Percentiles rank a stretch among this genome's conserved stretches.
Conservation (phyloP, 2,329 filamentous ascomycete species). For the Fusarium longipes region DNA sequence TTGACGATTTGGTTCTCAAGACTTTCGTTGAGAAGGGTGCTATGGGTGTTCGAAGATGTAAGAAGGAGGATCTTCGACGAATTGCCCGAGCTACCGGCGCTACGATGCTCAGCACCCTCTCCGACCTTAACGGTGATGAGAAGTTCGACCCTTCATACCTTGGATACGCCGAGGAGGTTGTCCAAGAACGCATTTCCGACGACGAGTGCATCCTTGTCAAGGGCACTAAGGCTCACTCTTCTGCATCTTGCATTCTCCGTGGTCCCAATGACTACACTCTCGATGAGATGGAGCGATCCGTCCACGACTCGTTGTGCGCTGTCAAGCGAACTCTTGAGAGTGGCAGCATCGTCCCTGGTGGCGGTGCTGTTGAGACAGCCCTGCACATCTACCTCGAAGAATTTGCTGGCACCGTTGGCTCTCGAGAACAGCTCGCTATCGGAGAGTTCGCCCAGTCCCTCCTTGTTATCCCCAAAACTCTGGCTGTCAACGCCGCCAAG, state of each 20-base stretch:
- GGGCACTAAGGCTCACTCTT: slow-evolving; percentile 93
- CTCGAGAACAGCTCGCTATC: slow-evolving; percentile 96
- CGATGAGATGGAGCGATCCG: slow-evolving; percentile 98
- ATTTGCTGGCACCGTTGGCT: slow-evolving; percentile 96
- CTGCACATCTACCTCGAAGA: slow-evolving; percentile 99
- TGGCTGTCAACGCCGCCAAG: slow-evolving; percentile 97
- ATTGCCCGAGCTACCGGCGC: slow-evolving; percentile 97
- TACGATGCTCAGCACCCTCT: slow-evolving; percentile 90
- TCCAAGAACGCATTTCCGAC: slow-evolving; percentile 98
- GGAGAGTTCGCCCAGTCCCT: slow-evolving; percentile 97
- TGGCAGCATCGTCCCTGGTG: slow-evolving; percentile 94
- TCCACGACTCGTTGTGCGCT: slow-evolving; percentile 95
- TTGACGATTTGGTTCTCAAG: slow-evolving; percentile 95
- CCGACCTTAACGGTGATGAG: slow-evolving; percentile 97
- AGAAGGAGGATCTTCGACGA: slow-evolving; percentile 96
- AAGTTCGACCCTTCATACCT: slow-evolving; percentile 92
- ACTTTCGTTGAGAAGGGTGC: slow-evolving; percentile 93
- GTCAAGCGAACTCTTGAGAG: slow-evolving; percentile 98
- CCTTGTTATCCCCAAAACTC: slow-evolving; percentile 93
- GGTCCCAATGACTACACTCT: slow-evolving; percentile 96
- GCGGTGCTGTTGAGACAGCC: slow-evolving; percentile 97
- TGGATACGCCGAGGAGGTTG: slow-evolving; percentile 92
- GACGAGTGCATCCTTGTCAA: slow-evolving; percentile 98
- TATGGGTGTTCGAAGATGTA: slow-evolving; percentile 95
- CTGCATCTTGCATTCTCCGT: slow-evolving; percentile 94